Evolutionary conservation across 164 flowering plant genomes (phyloP), one percentile per base, ranked within the genome.

Genomic region (Liriodendron chinense): DNA sequence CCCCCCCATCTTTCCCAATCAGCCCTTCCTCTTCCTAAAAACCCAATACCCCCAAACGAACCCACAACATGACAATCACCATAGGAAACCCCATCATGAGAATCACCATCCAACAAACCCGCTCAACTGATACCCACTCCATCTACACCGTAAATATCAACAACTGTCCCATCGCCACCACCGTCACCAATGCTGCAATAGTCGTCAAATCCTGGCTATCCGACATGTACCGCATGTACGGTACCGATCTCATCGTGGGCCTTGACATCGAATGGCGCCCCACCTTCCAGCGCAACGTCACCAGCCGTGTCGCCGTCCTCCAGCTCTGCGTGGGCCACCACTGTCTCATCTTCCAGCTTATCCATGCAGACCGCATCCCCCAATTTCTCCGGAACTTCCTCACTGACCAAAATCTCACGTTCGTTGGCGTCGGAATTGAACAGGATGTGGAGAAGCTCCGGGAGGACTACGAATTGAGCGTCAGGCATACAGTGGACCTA

Each of bases 231-330:
- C 28, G 24, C 68, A 47, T 13, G 48, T 28, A 48, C 62, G 47
- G 20, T 1, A 61, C 50, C 34, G 56, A 56, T n/a, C 82, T 80
- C 20, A 74, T 78, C 26, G 83, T 89, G 20, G 92, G 92, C 65
- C 87, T 87, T 57, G 92, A 86, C 82, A 49, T 85, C 59, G 88
- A 89, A 70, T 89, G 89, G 91, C 81, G 82, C 7, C 87, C 90
- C 20, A 77, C 24, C 72, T 65, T 62, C 77, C n/a, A 9, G 1
- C 9, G 18, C 47, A 3, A 53, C 72, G 7, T 20, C 47, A 65
- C 57, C 71, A 83, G 84, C 78, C 34, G 18, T 20, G 73, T 57
- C 12, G 73, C 63, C 20, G 4, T 25, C 47, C 34, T 71, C 12
- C 73, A 71, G 16, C 65, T 71, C 63, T 71, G 73, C 34, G 74